Evolutionary conservation across 1,139 yeast genomes (phyloP).

Genomic region (Taphrina wiesneri): DNA sequence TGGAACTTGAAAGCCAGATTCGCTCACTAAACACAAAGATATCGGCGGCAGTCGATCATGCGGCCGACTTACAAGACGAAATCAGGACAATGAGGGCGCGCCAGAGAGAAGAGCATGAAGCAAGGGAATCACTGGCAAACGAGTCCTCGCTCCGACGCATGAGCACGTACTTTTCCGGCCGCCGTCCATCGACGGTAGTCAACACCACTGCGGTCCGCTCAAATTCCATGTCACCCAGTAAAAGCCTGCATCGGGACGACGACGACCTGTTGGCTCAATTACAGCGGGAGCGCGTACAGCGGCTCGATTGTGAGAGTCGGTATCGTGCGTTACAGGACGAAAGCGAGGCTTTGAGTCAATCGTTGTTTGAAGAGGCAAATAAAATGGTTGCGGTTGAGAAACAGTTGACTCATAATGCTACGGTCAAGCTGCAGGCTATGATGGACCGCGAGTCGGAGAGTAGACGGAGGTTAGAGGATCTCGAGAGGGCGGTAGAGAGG

Average conservation of each 20-base stretch:
- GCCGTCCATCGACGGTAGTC: background rate
- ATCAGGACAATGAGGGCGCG: conserved; percentile 19
- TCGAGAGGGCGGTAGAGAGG: conserved; percentile 22
- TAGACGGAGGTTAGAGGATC: conserved; percentile 12
- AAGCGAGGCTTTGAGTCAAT: conserved; percentile 67
- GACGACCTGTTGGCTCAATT: conserved; percentile 37
- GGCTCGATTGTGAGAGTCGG: conserved; percentile 54
- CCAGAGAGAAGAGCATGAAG: conserved; percentile 17
- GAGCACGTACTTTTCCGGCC: conserved; percentile 17
- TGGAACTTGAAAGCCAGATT: conserved; percentile 27
- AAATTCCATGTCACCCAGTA: conserved; percentile 5
- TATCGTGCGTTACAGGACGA: conserved; percentile 59
- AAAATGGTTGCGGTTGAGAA: conserved; percentile 55
- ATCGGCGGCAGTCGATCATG: conserved; percentile 31
- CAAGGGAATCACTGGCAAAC: conserved; percentile 10
- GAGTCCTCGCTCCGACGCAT: conserved; percentile 23
- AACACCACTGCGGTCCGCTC: background rate
- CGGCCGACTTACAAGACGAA: conserved; percentile 29
- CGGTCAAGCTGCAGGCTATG: conserved; percentile 9
- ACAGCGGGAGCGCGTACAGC: conserved; percentile 38
- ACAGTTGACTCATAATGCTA: conserved; percentile 3
- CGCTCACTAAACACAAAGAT: conserved; percentile 22
- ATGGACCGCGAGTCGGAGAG: conserved; percentile 25
- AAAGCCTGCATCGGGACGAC: background rate
- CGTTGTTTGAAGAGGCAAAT: conserved; percentile 70